phyloP scores from a whole-genome alignment of 2,329 filamentous ascomycete species.

The Calonectria crousiana region DNA sequence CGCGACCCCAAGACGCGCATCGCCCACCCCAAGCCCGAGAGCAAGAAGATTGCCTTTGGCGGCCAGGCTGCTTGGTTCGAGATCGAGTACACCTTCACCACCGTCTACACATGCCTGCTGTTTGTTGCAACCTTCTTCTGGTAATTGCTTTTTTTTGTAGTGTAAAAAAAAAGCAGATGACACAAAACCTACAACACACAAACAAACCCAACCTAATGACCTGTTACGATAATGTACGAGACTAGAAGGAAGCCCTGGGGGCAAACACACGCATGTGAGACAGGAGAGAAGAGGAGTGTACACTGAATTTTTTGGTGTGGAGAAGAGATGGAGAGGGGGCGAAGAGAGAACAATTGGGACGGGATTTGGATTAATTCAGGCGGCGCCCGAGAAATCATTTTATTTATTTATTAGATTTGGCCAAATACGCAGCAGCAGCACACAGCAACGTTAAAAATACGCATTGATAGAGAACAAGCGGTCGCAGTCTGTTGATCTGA shows the following conservation, averaged over 20 bases:
- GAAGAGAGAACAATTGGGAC: background rate
- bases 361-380: background rate
- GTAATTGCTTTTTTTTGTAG: background rate
- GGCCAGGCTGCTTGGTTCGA: slow-evolving; percentile 68
- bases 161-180: background rate
- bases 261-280: background rate
- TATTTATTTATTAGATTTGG: background rate
- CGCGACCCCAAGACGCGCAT: slow-evolving; percentile 67
- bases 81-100: slow-evolving; percentile 64
- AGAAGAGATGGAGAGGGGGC: background rate
- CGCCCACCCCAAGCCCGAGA: slow-evolving; percentile 62
- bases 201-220: slow-evolving; percentile 33
- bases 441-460: slow-evolving; percentile 2
- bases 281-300: background rate
- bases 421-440: background rate
- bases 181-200: background rate
- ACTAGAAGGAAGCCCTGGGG: slow-evolving; percentile 1
- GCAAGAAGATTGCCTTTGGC: slow-evolving; percentile 68
- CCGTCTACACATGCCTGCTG: slow-evolving; percentile 61
- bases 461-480: slow-evolving; percentile 1
- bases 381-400: background rate
- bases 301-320: background rate
- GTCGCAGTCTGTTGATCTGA: background rate
- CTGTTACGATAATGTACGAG: slow-evolving; percentile 41
- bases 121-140: slow-evolving; percentile 55